A percentile compares a stretch with the other conserved stretches of the same genome.
Conservation (phyloP, 2,329 filamentous ascomycete species). For the Akanthomyces lecanii region DNA sequence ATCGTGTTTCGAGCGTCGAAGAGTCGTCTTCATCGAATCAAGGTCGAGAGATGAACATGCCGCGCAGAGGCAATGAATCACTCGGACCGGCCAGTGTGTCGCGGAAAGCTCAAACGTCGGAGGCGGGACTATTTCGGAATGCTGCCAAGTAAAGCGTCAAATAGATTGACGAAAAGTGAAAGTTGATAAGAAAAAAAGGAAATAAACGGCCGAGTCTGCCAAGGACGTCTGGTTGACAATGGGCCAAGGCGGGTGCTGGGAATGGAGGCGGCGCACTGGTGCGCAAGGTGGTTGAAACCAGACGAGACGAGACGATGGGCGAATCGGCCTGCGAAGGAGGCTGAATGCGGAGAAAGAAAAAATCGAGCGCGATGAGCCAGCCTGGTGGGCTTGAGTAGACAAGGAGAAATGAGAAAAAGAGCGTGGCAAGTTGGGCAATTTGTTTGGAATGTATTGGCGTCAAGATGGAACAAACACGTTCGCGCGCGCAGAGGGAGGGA, state of each 20-base stretch:
- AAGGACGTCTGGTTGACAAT: background rate
- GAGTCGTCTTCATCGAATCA: background rate
- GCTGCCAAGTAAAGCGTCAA: background rate
- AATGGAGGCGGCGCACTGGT: background rate
- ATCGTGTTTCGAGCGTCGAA: background rate
- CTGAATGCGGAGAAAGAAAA: background rate
- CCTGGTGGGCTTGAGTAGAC: background rate
- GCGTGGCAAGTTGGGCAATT: background rate
- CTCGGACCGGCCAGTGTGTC: background rate
- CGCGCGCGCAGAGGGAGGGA: background rate
- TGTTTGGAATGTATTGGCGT: conserved; percentile 12
- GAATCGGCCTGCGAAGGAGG: background rate
- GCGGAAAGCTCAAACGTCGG: conserved; percentile 1
- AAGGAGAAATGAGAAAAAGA: conserved; percentile 2
- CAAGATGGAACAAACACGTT: conserved; percentile 5
- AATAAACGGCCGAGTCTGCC: background rate
- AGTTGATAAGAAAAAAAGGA: background rate
- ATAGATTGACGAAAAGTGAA: background rate
- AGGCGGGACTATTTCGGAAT: background rate
- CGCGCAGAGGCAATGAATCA: background rate
- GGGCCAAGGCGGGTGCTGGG: background rate
- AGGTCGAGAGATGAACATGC: background rate
- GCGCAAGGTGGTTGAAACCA: background rate
- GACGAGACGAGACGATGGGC: background rate
- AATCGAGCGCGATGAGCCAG: background rate